Percentiles rank a stretch among this genome's conserved stretches.
These are phyloP conservation scores for Aspergillus sp. DNA, from an alignment of 2,329 filamentous ascomycete genomes.

Conservation along the genomic window DNA sequence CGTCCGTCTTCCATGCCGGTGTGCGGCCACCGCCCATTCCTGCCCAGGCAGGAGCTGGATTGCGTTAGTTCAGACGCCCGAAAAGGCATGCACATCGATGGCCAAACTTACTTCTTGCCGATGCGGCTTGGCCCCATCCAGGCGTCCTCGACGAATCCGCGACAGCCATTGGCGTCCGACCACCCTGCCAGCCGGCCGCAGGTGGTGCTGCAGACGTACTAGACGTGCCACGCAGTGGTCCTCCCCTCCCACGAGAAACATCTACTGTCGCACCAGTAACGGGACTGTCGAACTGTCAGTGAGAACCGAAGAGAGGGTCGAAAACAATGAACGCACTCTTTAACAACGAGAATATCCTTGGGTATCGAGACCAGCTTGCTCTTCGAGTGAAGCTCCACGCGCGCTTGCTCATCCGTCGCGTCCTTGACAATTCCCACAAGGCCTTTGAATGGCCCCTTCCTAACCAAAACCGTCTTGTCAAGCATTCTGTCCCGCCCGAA, in stretches of 20 bases:
- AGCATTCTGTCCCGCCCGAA: conserved; percentile 73
- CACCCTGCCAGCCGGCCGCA: conserved; percentile 49
- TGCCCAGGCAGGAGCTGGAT: conserved; percentile 33
- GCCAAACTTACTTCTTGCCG: conserved; percentile 49
- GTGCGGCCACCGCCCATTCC: conserved; percentile 39
- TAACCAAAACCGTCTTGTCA: conserved; percentile 83
- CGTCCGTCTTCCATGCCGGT: conserved; percentile 49
- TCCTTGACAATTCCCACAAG: conserved; percentile 93
- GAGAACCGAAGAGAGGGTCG: conserved; percentile 2
- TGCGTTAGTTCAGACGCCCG: conserved; percentile 13
- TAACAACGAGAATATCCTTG: conserved; percentile 73
- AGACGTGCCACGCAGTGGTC: conserved; percentile 40
- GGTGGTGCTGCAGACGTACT: conserved; percentile 38
- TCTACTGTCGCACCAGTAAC: conserved; percentile 71
- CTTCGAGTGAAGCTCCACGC: conserved; percentile 89
- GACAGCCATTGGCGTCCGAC: conserved; percentile 58
- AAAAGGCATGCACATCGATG: not conserved
- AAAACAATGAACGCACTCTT: conserved; percentile 53
- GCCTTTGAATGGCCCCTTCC: conserved; percentile 82
- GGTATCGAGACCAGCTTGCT: conserved; percentile 80
- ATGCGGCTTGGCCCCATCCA: conserved; percentile 56
- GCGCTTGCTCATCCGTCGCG: conserved; percentile 73
- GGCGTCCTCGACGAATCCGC: conserved; percentile 60
- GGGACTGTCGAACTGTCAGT: conserved; percentile 27
- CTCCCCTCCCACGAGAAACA: conserved; percentile 45